phyloP scores from a whole-genome alignment of 495 filamentous ascomycete species.

The Bathelium albidoporum region DNA sequence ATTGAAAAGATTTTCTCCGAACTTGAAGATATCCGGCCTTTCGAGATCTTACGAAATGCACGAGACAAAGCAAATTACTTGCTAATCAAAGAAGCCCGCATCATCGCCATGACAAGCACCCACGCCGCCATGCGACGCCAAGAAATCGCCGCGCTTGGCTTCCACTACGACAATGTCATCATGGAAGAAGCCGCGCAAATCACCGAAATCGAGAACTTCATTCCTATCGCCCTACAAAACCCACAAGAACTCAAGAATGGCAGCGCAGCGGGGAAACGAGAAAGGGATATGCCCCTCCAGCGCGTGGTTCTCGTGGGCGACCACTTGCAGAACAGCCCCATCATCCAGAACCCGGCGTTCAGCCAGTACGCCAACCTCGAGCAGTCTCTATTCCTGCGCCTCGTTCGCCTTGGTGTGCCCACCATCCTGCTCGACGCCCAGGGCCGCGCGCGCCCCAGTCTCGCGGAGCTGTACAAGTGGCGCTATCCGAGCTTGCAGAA shows the following conservation, averaged over 20 bases:
- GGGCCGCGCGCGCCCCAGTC: constrained; percentile 74
- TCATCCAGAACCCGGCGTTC: constrained; percentile 94
- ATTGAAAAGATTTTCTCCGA: constrained; percentile 87
- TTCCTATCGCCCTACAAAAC: constrained; percentile 82
- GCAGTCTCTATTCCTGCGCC: constrained; percentile 84
- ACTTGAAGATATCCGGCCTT: constrained; percentile 85
- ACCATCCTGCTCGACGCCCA: constrained; percentile 85
- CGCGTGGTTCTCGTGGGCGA: constrained; percentile 89
- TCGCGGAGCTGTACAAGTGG: constrained; percentile 89
- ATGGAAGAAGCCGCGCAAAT: constrained; percentile 99
- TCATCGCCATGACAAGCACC: constrained; percentile 96
- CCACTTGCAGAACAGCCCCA: constrained; percentile 91
- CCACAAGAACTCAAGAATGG: constrained; percentile 25
- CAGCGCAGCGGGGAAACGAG: constrained; percentile 35
- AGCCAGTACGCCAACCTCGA: constrained; percentile 91
- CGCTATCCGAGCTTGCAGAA: constrained; percentile 75
- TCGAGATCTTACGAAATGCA: constrained; percentile 80
- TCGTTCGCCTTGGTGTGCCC: constrained; percentile 84
- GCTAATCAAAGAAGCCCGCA: constrained; percentile 84
- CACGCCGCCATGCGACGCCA: constrained; percentile 95
- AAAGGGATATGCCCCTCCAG: constrained; percentile 66
- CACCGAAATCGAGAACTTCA: constrained; percentile 95
- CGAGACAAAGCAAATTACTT: constrained; percentile 93
- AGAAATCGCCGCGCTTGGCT: constrained; percentile 83
- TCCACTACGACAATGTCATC: constrained; percentile 94